Base-by-base conservation (phyloP, 768 basidiomycete genomes). In the Rhizopogon roseolus region DNA sequence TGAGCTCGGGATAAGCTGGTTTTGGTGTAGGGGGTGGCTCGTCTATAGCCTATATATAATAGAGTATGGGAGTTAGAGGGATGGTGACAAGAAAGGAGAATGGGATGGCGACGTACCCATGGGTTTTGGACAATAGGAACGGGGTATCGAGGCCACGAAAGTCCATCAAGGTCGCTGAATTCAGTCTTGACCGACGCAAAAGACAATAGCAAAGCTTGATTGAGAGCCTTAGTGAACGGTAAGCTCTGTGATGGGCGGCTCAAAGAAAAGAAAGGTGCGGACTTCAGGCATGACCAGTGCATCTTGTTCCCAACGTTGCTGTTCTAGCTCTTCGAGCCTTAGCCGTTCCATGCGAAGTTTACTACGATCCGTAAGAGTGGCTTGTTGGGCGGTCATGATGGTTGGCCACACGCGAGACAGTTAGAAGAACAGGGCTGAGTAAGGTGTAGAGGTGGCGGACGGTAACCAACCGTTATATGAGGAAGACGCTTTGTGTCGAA, bases 251-350 rank as follows among this genome's bases (percentile, higher is more conserved):
- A 14, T 41, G 19, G 22, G 10, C 4, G 7, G n/a, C 17, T 14
- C 22, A 32, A 28, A 41, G 14, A 17, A 17, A 17, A 8, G 11
- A 41, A 36, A 16, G 19, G 8, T 22, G 40, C 57, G 11, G 37
- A 82, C 82, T 71, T 82, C 80, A 37, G 81, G 82, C 72, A 84
- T 75, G 60, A 76, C 76, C 41, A 84, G 69, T 0, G 80, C 82
- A 39, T 82, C 80, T 13, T 73, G 72, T 19, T 84, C 82, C 64
- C 82, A 82, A 27, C 69, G 59, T 2, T 72, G 75, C 56, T 81
- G 76, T 61, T 84, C 81, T 27, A 73, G 70, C 63, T 83, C 82
- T 34, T 76, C 71, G 51, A 80, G 78, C 36, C 72, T 64, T 17
- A 81, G 71, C 6, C 69, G 68, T 45, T 74, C 71, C 62, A 73